Base-by-base conservation (phyloP, 371 early-diverging fungal species). In the Lichtheimia hyalospora region DNA sequence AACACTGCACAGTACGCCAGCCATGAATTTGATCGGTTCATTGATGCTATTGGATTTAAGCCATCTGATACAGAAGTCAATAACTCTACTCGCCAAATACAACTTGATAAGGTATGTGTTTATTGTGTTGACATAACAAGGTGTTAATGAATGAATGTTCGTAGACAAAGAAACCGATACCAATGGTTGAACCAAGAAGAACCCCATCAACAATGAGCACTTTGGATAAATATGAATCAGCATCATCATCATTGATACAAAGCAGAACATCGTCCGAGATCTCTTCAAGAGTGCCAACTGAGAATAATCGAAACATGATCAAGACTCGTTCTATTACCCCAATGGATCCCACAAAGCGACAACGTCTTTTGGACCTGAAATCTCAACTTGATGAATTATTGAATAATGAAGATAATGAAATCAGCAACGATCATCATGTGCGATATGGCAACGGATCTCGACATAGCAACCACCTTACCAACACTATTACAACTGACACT, bases 11-110 rank as follows among this genome's bases (percentile, higher is more conserved):
- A 60, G 20, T 46, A 34, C 25, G 61, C 61, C 14, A 50, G 50
- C 16, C 50, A 44, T n/a, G 61, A 60, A 39, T 60, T 60, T 52
- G 61, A 60, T 39, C 53, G 61, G 7, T 48, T 60, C 12, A 46
- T 52, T 28, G 61, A 54, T 18, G 28, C 52, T 10, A 59, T 59
- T 15, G 61, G 61, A 23, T 48, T 60, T 28, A 54, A 40, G 28
- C 5, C 12, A 46, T 18, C n/a, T 18, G 21, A 21, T 14, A 16
- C 21, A 16, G 46, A 34, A 8, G 8, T 10, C 34, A 34, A 8
- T 8, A 34, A 34, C 34, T 8, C 34, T 34, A 34, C 34, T 34
- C 34, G 34, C 10, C 34, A 34, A 34, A 34, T 46, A 21, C 46
- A 46, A 14, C 21, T 46, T 10, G 21, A 21, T 46, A 21, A 46